These are phyloP conservation scores for Beta corolliflora DNA, from an alignment of 179 eudicot species.

Conservation along the genomic window DNA sequence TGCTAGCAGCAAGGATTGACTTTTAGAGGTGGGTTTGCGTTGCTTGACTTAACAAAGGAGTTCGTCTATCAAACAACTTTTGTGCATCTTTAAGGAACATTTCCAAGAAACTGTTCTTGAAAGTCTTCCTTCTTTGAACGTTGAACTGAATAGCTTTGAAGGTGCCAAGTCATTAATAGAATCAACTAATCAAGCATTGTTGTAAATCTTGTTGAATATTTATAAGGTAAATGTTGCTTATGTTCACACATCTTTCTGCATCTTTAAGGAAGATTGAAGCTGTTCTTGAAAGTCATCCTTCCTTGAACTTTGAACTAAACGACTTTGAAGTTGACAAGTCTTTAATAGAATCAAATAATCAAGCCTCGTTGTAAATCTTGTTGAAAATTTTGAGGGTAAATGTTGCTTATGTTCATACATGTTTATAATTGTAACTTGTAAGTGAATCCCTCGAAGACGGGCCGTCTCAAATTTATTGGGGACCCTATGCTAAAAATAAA, in stretches of 20 bases:
- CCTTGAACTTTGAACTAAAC: constrained; percentile 12
- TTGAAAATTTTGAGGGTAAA: too few species aligned
- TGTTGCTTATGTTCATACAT: too few species aligned
- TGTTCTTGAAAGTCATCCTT: not conserved
- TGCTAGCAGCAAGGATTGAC: constrained; percentile 17
- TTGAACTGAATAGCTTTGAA: not conserved
- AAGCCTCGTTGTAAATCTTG: not conserved
- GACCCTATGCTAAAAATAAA: too few species aligned
- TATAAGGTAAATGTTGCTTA: too few species aligned
- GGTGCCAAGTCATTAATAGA: constrained; percentile 17
- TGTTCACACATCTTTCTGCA: too few species aligned
- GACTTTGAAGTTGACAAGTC: constrained; percentile 18
- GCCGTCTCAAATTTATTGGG: too few species aligned
- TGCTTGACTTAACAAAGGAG: constrained; percentile 12
- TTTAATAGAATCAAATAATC: not conserved
- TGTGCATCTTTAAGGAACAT: constrained; percentile 1
- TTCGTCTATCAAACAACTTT: not conserved
- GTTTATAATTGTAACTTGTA: too few species aligned
- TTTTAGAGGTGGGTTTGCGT: constrained; percentile 21
- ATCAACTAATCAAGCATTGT: not conserved
- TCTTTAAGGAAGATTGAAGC: constrained; percentile 5
- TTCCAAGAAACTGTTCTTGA: not conserved
- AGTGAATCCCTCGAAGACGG: too few species aligned
- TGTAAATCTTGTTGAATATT: not conserved
- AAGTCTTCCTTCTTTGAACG: constrained; percentile 15